Conservation (phyloP, 306 rosid species). For the Pachyrhizus erosus region DNA sequence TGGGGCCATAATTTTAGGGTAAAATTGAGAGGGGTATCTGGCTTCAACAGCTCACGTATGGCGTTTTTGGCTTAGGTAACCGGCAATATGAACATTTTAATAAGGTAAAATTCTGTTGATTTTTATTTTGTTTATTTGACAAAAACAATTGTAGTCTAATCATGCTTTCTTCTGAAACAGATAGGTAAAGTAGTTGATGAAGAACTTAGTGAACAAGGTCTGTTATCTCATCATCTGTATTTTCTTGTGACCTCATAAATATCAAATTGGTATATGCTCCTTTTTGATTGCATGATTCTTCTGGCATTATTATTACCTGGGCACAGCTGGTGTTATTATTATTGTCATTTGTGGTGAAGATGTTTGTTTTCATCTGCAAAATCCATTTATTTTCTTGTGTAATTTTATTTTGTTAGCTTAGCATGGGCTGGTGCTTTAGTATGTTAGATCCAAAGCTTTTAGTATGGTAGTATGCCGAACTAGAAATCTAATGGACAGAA, state of each 20-base stretch:
- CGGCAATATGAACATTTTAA: conserved; percentile 80
- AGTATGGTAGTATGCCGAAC: background rate
- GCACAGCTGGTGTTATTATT: background rate
- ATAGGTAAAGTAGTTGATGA: conserved; percentile 64
- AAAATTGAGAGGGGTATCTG: conserved; percentile 56
- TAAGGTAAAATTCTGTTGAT: conserved; percentile 51
- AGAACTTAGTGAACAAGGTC: conserved; percentile 66
- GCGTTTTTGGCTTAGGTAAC: conserved; percentile 76
- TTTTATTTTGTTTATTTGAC: conserved; percentile 14
- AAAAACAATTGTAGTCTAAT: background rate
- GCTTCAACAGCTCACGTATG: conserved; percentile 68
- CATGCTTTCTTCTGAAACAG: conserved; percentile 49
- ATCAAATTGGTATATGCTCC: conserved; percentile 1
- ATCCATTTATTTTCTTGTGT: background rate
- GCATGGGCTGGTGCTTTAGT: background rate
- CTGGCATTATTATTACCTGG: background rate
- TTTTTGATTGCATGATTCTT: background rate
- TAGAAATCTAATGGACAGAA: background rate
- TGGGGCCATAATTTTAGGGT: conserved; percentile 53
- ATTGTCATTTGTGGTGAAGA: background rate
- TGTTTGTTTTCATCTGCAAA: background rate
- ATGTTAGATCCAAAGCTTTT: background rate
- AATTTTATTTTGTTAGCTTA: background rate
- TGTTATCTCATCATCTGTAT: background rate
- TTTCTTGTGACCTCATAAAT: background rate